Percentiles rank a stretch among this genome's conserved stretches.
Conservation (phyloP, 2,329 filamentous ascomycete species). For the Xylariaceae sp. region DNA sequence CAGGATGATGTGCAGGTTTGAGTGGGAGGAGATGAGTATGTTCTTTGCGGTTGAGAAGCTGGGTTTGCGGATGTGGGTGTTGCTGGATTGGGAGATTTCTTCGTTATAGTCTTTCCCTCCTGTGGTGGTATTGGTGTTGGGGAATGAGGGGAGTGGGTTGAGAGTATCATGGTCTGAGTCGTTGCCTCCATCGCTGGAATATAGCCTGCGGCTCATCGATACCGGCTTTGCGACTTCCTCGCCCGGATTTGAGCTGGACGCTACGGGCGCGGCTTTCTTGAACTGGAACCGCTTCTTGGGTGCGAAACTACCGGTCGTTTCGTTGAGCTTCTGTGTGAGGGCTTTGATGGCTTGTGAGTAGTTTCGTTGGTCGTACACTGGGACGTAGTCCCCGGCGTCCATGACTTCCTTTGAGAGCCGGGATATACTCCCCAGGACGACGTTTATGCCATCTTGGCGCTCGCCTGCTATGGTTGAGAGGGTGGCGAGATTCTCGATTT, state of each 20-base stretch:
- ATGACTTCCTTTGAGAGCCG: conserved; percentile 79
- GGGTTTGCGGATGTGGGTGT: conserved; percentile 50
- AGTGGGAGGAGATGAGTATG: conserved; percentile 64
- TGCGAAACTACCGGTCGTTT: conserved; percentile 61
- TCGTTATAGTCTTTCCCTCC: conserved; percentile 52
- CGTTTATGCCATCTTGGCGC: conserved; percentile 75
- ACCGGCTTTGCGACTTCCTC: conserved; percentile 30
- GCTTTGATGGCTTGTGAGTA: conserved; percentile 82
- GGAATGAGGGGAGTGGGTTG: conserved; percentile 34
- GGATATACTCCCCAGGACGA: conserved; percentile 74
- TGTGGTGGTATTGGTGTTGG: not conserved
- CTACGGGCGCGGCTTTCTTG: conserved; percentile 56
- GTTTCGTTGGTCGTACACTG: conserved; percentile 83
- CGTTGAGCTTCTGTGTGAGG: conserved; percentile 72
- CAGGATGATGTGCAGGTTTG: conserved; percentile 70
- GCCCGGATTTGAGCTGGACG: conserved; percentile 38
- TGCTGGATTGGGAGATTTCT: conserved; percentile 40
- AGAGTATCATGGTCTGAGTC: conserved; percentile 32
- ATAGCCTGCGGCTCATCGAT: conserved; percentile 28
- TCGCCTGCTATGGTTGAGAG: conserved; percentile 65
- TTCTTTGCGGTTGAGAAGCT: conserved; percentile 59
- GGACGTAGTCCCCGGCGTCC: conserved; percentile 76
- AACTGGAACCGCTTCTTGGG: conserved; percentile 84
- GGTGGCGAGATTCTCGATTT: conserved; percentile 65
- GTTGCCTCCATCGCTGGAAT: conserved; percentile 18